Base-by-base conservation (phyloP, 345 rosid species). In the Salix caprea region DNA sequence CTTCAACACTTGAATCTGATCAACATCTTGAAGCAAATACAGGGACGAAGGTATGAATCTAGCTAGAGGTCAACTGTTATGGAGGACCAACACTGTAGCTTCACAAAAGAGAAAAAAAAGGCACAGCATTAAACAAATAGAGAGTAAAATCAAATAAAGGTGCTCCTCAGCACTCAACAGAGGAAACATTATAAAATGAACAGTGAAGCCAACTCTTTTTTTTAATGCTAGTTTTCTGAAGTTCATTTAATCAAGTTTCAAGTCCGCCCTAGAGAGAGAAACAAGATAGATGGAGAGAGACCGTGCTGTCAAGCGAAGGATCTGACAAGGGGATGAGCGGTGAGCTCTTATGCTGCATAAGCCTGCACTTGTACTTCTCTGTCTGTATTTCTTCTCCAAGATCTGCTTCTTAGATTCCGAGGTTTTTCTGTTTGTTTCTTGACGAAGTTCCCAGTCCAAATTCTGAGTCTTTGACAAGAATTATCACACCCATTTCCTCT, bases 161-260 rank as follows among this genome's bases (percentile, higher is more conserved):
- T 58, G 15, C 62, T 32, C 24, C 21, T 30, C 56, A 23, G 9
- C 67, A 58, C 16, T 62, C 0, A 52, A 18, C 13, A 11, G 30
- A 19, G 30, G 32, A 24, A 11, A 42, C 21, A 74, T 10, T 24
- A 24, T 39, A 69, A 62, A 66, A 14, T 42, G 46, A 42, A 11
- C 13, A 42, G 46, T 21, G 32, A 64, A 64, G 66, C 60, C 69
- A 64, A 11, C 60, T 11, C 3, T 26, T 13, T 64, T 34, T 73
- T 73, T 10, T 46, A 30, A 34, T 64, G 76, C 42, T 28, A 3
- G 61, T 44, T 64, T 32, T 56, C 16, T 69, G 44, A 78, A 78
- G 32, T 52, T 73, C 79, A 84, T 86, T 84, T 84, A 78, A 86
- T 78, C 39, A 18, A 14, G 50, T 19, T 76, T 71, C 44, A 77